A percentile compares a stretch with the other conserved stretches of the same genome.
phyloP scores from a whole-genome alignment of 148 eudicot species.

The Cornus suecica region DNA sequence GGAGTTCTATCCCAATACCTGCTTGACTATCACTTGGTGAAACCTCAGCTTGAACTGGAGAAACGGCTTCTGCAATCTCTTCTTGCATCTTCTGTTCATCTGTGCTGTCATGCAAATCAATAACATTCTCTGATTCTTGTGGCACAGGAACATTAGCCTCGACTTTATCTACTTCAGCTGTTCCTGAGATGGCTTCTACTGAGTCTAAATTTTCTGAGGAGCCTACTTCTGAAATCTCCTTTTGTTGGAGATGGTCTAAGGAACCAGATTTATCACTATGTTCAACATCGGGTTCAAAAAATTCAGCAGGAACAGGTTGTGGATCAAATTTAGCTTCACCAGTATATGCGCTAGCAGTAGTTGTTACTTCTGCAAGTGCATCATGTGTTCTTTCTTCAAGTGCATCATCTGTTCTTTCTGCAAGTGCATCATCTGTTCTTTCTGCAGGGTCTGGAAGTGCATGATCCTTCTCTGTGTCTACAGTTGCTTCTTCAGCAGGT shows the following conservation, averaged over 20 bases:
- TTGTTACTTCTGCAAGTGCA: constrained; percentile 25
- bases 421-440: constrained; percentile 24
- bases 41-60: constrained; percentile 32
- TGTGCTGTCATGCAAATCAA: constrained; percentile 23
- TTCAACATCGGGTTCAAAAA: constrained; percentile 20
- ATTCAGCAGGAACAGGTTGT: constrained; percentile 26
- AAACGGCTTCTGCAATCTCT: constrained; percentile 20
- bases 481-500: constrained; percentile 21
- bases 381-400: constrained; percentile 27
- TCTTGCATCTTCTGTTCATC: constrained; percentile 39
- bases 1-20: constrained; percentile 28
- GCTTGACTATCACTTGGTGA: constrained; percentile 26
- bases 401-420: constrained; percentile 22
- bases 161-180: constrained; percentile 29
- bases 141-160: constrained; percentile 20
- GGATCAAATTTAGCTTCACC: constrained; percentile 35
- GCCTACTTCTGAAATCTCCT: constrained; percentile 21
- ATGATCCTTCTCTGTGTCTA: constrained; percentile 19
- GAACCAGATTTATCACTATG: constrained; percentile 31
- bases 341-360: constrained; percentile 22
- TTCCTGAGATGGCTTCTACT: constrained; percentile 32
- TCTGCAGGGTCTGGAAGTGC: constrained; percentile 15
- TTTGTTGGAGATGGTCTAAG: constrained; percentile 25
- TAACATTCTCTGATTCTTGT: constrained; percentile 25
- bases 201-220: constrained; percentile 28